Percentiles rank a stretch among this genome's conserved stretches.
Evolutionary conservation across 305 asterid species (phyloP).

Genomic region (Fraxinus xanthoxyloides): DNA sequence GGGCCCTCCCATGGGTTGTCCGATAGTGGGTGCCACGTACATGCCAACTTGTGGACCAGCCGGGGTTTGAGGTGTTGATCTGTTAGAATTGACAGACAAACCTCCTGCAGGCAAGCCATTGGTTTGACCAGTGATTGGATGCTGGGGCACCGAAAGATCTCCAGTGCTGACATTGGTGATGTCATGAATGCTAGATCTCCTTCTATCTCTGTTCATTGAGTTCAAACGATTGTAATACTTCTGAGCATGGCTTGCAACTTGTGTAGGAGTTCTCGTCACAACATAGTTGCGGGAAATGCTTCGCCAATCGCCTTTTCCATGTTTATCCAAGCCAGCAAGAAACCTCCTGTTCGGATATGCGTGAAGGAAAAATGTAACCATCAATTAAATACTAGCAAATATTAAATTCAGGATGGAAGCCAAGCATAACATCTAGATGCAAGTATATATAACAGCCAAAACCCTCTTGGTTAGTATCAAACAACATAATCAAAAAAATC

Average conservation of each 20-base stretch:
- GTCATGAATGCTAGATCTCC: conserved; percentile 88
- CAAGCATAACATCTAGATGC: background rate
- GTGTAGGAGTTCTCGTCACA: conserved; percentile 86
- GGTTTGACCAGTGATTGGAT: conserved; percentile 77
- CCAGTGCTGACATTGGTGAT: conserved; percentile 66
- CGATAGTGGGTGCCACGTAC: conserved; percentile 56
- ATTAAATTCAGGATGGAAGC: background rate
- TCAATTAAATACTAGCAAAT: background rate
- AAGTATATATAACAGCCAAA: background rate
- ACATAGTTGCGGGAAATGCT: conserved; percentile 84
- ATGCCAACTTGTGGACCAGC: conserved; percentile 38
- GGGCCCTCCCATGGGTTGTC: conserved; percentile 69
- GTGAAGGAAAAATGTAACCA: background rate
- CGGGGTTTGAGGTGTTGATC: conserved; percentile 31
- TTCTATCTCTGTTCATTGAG: conserved; percentile 81
- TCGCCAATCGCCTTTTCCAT: conserved; percentile 88
- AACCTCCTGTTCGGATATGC: conserved; percentile 49
- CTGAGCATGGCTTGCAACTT: conserved; percentile 93
- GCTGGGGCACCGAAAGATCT: conserved; percentile 62
- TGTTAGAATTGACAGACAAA: conserved; percentile 47
- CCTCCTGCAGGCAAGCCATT: conserved; percentile 40
- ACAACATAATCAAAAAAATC: background rate
- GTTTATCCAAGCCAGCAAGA: conserved; percentile 77
- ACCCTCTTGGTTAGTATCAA: background rate
- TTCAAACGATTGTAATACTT: conserved; percentile 80